Evolutionary conservation across 1,284 basidiomycete species (phyloP), one percentile per base, ranked within the genome.

Genomic region (Ceratobasidium sp.): DNA sequence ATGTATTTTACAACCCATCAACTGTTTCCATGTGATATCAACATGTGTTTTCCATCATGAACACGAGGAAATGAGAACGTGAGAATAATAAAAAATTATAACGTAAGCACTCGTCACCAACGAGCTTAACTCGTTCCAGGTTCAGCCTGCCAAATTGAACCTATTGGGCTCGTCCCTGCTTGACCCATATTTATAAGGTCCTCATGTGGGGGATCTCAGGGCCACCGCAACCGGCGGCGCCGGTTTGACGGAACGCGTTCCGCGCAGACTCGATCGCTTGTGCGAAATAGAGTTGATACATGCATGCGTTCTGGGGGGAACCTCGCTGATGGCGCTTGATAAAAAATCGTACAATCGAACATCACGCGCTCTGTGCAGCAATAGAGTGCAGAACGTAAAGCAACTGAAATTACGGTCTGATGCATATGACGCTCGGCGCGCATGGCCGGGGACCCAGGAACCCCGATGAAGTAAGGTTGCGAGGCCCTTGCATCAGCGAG

Each of bases 361-460:
- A 54, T 15, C 15, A 54, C 12, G 17, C 34, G 52, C 27, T 32
- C 29, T 32, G 34, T 22, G 31, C 52, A 34, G n/a, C 32, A 32
- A 54, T 34, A 17, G 38, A 57, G 29, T 40, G 25, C 27, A 29
- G 32, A n/a, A 54, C 32, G 52, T 54, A 34, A 47, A n/a, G 52
- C 17, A 54, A 17, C 52, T 54, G 29, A 32, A 54, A 32, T 54
- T 54, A 31, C 52, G 27, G 31, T 35, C 34, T 54, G 52, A 54
- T 54, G 55, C 20, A 20, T 35, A 65, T 65, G 60, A 65, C 60
- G 60, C 60, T 65, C 60, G 49, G 58, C 58, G 58, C 32, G 58
- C 58, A 62, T 62, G 58, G 60, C 60, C 60, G 60, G 25, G 22
- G 34, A 22, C 22, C 40, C n/a, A 54, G 52, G 52, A 35, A 62